Evolutionary conservation across 768 basidiomycete species (phyloP).

Genomic region (Agaricus bisporus): DNA sequence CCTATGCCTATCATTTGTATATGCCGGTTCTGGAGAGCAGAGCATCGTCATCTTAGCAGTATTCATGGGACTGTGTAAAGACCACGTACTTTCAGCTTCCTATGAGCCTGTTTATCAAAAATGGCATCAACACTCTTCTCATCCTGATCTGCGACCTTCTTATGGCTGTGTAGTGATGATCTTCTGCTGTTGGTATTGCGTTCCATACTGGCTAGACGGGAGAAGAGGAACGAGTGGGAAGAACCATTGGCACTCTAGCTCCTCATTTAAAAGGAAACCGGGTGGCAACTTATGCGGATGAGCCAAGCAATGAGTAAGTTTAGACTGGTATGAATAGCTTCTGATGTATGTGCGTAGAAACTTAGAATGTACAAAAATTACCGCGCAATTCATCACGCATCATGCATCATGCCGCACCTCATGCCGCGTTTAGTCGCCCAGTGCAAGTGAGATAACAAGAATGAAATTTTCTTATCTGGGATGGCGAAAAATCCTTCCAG

Average conservation of each 20-base stretch:
- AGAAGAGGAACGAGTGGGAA: neutral
- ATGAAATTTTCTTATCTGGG: too few species aligned
- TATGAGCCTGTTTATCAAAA: conserved; percentile 27
- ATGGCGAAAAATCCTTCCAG: too few species aligned
- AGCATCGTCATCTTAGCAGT: neutral
- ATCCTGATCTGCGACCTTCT: neutral
- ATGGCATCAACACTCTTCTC: neutral
- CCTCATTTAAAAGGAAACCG: neutral
- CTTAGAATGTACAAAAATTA: too few species aligned
- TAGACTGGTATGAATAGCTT: neutral
- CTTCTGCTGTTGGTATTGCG: neutral
- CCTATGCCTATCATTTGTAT: conserved; percentile 49
- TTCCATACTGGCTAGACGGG: neutral
- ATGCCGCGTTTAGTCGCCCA: too few species aligned
- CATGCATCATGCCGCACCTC: too few species aligned
- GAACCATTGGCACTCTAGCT: neutral
- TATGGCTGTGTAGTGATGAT: neutral
- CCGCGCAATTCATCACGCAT: too few species aligned
- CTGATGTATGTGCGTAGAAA: neutral
- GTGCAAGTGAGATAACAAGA: too few species aligned
- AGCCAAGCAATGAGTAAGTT: neutral
- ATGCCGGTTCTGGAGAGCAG: conserved; percentile 33
- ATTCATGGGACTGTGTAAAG: neutral
- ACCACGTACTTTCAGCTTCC: conserved; percentile 30
- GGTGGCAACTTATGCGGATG: neutral